Evolutionary conservation across 257 asterid genomes (phyloP).

Genomic region (Ligustrum vulgare): DNA sequence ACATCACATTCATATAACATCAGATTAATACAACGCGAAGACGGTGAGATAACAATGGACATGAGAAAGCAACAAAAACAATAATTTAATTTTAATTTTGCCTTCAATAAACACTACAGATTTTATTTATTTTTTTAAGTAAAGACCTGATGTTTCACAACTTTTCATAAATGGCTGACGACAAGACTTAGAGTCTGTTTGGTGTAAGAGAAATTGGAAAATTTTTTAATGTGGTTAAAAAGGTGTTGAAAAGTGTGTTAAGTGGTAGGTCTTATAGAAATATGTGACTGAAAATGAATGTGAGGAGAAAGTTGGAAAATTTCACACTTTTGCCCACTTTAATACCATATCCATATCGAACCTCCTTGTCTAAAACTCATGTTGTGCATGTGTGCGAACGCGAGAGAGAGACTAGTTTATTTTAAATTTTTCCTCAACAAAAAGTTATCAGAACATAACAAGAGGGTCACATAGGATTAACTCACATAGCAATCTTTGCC

Average conservation of each 20-base stretch:
- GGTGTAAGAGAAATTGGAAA: too few species aligned
- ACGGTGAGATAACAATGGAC: background rate
- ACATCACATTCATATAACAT: background rate
- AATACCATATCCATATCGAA: background rate
- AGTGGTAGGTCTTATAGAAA: too few species aligned
- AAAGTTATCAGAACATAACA: background rate
- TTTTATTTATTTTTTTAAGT: too few species aligned
- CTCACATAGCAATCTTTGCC: slow-evolving; percentile 99
- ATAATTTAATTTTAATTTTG: background rate
- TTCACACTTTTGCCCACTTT: background rate
- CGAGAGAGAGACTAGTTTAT: background rate
- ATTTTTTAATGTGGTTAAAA: too few species aligned
- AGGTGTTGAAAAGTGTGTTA: too few species aligned
- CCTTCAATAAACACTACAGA: background rate
- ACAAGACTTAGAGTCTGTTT: background rate
- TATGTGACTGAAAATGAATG: too few species aligned
- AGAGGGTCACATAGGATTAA: slow-evolving; percentile 25
- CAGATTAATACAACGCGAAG: background rate
- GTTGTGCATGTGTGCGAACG: too few species aligned
- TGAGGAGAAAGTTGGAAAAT: too few species aligned
- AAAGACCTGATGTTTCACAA: background rate
- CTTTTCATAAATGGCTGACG: background rate
- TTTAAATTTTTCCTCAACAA: background rate
- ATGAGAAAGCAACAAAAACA: background rate
- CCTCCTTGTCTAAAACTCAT: background rate